phyloP scores from a whole-genome alignment of 306 rosid genomes.

The Vigna hirtella region DNA sequence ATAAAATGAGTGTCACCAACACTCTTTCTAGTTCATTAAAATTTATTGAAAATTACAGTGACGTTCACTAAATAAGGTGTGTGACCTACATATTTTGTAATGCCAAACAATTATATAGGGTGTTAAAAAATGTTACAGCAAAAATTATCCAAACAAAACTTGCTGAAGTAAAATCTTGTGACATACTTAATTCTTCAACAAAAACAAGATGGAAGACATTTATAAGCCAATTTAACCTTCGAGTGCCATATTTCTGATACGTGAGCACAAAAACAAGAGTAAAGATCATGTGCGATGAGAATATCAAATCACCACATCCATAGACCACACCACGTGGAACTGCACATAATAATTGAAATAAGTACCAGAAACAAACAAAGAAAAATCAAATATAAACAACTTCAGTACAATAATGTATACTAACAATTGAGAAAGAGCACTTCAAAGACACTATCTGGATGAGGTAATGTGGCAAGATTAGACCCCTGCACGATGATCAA shows the following conservation, averaged over 20 bases:
- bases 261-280: conserved; percentile 86
- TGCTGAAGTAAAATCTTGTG: not conserved
- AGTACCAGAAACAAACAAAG: conserved; percentile 31
- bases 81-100: not conserved
- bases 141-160: conserved; percentile 16
- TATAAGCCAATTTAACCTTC: conserved; percentile 58
- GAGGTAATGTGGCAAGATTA: conserved; percentile 88
- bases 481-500: conserved; percentile 69
- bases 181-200: conserved; percentile 1
- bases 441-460: conserved; percentile 76
- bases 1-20: not conserved
- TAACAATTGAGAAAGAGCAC: conserved; percentile 83
- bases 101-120: not conserved
- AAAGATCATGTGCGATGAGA: conserved; percentile 98
- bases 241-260: conserved; percentile 85
- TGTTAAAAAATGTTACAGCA: not conserved
- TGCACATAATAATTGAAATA: conserved; percentile 56
- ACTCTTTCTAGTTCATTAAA: not conserved
- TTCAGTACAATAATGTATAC: conserved; percentile 29
- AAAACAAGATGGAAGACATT: not conserved
- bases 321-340: conserved; percentile 87
- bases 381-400: conserved; percentile 39
- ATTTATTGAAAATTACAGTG: not conserved
- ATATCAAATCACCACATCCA: conserved; percentile 98
- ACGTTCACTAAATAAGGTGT: not conserved